Base-by-base conservation (phyloP, 148 eudicot genomes). In the Amaranthus palmeri region DNA sequence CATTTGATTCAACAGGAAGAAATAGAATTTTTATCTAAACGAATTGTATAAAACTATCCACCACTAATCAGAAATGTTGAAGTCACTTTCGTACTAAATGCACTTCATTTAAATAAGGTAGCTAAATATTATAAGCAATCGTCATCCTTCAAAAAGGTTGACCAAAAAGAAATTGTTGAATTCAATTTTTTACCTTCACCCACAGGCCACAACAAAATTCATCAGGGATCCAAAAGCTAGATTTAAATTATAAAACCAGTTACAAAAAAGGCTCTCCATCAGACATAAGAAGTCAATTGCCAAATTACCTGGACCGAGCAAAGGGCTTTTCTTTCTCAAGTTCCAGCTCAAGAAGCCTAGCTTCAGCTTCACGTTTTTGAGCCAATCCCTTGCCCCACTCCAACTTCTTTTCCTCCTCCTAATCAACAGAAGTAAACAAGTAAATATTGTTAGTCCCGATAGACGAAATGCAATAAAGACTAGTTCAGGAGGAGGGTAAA, bases 341-440 rank as follows among this genome's bases (percentile, higher is more conserved):
- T 80, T 89, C 96, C 44, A 91, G 61, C 70, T 95, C 96, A 55
- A 77, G 73, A 68, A 81, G 75, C 79, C 79, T 86, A 72, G 83
- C 87, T 81, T 91, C 97, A 76, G 93, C 97, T 69, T 95, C 97
- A 72, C 93, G 86, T 82, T 95, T 95, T 73, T 95, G 99, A 78
- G 99, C 99, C 81, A 95, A 81, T 47, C 99, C 99, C 77, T 89
- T 91, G n/a, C 99, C 93, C 99, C 97, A 95, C 85, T 95, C 99
- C 76, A 95, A 65, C 72, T 95, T 91, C 70, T 88, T 84, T 76
- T 86, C 96, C 91, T 86, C 96, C 96, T 91, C 88, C 81, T 72
- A 71, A 64, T 70, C 70, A 82, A 78, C 71, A 69, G 6, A 61
- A 69, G 43, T 55, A 42, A 25, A 74, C 10, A 40, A 50, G 49